Evolutionary conservation across 148 eudicot genomes (phyloP).

Genomic region (Bassia scoparia): DNA sequence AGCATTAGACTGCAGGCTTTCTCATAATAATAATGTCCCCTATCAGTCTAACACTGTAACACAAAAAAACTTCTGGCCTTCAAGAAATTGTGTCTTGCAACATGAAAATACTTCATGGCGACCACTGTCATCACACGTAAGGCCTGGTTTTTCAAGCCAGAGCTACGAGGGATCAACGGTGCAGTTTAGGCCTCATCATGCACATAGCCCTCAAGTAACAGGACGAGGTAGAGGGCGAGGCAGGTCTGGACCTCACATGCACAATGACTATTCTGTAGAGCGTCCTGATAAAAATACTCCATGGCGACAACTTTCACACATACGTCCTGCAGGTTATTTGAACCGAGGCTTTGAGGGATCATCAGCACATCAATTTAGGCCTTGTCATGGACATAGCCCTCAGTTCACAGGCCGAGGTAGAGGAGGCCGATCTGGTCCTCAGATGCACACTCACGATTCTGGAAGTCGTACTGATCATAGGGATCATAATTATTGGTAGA

Average conservation of each 20-base stretch:
- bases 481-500: conserved; percentile 17
- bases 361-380: background rate
- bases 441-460: background rate
- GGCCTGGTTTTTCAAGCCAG: no score
- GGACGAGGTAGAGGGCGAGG: no score
- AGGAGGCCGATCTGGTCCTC: conserved; percentile 9
- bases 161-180: no score
- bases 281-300: no score
- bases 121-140: no score
- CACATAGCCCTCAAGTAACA: no score
- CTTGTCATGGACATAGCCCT: background rate
- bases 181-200: no score
- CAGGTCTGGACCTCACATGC: no score
- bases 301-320: conserved; percentile 15
- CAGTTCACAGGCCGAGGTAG: conserved; percentile 19
- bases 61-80: background rate
- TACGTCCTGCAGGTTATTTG: background rate
- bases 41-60: background rate
- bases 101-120: background rate
- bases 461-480: background rate
- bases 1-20: background rate
- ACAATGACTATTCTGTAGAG: no score
- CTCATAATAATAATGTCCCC: background rate
- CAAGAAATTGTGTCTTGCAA: background rate
- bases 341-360: background rate